Evolutionary conservation across 768 basidiomycete species (phyloP).

Genomic region (Mycena olivaceomarginata): DNA sequence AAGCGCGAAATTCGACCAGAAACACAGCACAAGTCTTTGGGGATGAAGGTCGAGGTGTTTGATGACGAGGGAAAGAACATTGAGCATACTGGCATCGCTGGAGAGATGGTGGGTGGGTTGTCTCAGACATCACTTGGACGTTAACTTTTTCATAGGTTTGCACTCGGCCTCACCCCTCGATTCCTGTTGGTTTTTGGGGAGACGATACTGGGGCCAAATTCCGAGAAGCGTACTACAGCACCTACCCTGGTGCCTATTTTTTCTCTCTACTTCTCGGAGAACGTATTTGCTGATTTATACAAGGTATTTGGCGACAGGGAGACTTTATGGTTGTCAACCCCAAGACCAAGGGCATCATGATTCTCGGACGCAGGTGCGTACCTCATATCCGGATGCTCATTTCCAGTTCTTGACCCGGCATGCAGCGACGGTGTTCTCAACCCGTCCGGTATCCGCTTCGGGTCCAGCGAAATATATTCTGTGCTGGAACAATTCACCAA

Average conservation of each 20-base stretch:
- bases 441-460: conserved; percentile 88
- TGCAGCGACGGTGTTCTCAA: conserved; percentile 83
- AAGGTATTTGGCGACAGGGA: conserved; percentile 81
- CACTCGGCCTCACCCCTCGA: conserved; percentile 81
- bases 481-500: conserved; percentile 75
- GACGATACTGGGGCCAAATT: conserved; percentile 75
- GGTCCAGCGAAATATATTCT: conserved; percentile 86
- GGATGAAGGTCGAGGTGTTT: conserved; percentile 79
- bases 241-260: conserved; percentile 69
- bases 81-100: conserved; percentile 52
- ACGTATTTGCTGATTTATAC: neutral
- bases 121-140: neutral
- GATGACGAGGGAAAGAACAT: conserved; percentile 73
- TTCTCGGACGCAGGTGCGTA: conserved; percentile 76
- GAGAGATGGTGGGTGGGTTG: conserved; percentile 23
- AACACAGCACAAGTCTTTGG: conserved; percentile 76
- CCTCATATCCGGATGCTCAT: too few species aligned
- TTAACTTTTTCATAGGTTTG: conserved; percentile 60
- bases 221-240: conserved; percentile 78
- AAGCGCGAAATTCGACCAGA: conserved; percentile 60
- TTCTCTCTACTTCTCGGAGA: neutral
- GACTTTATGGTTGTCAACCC: conserved; percentile 82
- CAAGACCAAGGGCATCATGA: conserved; percentile 74
- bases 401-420: neutral
- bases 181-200: conserved; percentile 82